Percentiles rank a stretch among this genome's conserved stretches.
These are phyloP conservation scores for Tolypocladium ovalisporum DNA, from an alignment of 2,329 filamentous ascomycete species.

Conservation along the genomic window DNA sequence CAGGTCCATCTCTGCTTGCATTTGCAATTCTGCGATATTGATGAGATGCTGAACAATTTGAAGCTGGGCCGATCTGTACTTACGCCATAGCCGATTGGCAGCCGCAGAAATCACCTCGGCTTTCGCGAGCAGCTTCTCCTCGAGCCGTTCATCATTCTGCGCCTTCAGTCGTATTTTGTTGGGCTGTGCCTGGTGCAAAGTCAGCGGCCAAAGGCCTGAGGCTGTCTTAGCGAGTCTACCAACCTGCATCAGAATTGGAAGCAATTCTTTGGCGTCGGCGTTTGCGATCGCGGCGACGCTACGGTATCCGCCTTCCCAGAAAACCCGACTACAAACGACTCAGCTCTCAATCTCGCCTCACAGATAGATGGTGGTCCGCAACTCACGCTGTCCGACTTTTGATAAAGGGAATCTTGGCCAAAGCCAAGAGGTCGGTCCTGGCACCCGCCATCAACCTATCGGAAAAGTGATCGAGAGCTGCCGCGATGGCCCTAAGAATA, in stretches of 20 bases:
- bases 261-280: constrained; percentile 54
- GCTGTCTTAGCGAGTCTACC: neutral
- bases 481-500: constrained; percentile 48
- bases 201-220: constrained; percentile 1
- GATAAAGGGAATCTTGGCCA: constrained; percentile 63
- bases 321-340: constrained; percentile 32
- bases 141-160: constrained; percentile 45
- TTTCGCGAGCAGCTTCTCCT: constrained; percentile 54
- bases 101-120: constrained; percentile 58
- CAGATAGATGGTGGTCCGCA: neutral
- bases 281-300: constrained; percentile 58
- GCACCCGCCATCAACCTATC: constrained; percentile 65
- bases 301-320: constrained; percentile 68
- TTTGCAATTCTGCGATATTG: constrained; percentile 30
- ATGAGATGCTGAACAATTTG: neutral
- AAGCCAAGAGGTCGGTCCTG: constrained; percentile 56
- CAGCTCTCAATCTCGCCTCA: neutral
- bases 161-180: constrained; percentile 48
- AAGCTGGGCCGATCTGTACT: constrained; percentile 13
- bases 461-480: constrained; percentile 64
- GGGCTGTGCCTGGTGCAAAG: constrained; percentile 45
- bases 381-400: constrained; percentile 63
- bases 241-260: constrained; percentile 63
- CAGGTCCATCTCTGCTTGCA: constrained; percentile 38
- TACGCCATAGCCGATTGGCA: constrained; percentile 60